phyloP scores from a whole-genome alignment of 768 basidiomycete species.

The Mycena chlorophos region DNA sequence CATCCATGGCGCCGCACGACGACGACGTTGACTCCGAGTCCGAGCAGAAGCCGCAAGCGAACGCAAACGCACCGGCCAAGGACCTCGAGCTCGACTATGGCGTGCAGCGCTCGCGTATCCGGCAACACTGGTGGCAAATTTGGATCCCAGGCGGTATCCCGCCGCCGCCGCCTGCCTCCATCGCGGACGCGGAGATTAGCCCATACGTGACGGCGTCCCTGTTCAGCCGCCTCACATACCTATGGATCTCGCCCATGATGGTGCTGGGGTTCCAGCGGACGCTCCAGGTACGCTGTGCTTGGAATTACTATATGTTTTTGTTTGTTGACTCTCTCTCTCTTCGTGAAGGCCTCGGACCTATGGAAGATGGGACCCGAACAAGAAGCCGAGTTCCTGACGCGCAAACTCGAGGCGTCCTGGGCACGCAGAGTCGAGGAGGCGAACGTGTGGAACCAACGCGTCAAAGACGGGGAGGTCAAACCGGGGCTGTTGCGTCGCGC shows the following conservation, averaged over 20 bases:
- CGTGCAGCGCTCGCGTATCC: constrained; percentile 37
- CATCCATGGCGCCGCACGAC: neutral
- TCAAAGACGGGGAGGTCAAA: constrained; percentile 44
- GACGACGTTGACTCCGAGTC: neutral
- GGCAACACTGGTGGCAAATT: constrained; percentile 53
- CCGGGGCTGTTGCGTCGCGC: constrained; percentile 41
- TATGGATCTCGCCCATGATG: constrained; percentile 66
- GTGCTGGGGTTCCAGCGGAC: constrained; percentile 71
- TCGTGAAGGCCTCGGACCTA: constrained; percentile 69
- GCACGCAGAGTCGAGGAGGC: constrained; percentile 47
- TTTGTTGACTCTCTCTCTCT: too few relatives aligned
- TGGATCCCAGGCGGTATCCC: constrained; percentile 62
- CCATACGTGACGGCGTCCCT: constrained; percentile 65
- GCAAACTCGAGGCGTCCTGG: constrained; percentile 58
- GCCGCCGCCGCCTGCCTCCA: constrained; percentile 50
- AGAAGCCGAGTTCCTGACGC: constrained; percentile 49
- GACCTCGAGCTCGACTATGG: constrained; percentile 41
- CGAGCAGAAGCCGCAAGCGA: neutral
- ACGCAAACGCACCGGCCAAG: constrained; percentile 9
- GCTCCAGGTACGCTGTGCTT: too few relatives aligned
- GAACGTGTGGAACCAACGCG: constrained; percentile 52
- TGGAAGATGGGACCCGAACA: constrained; percentile 62
- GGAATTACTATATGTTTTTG: too few relatives aligned
- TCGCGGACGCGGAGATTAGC: constrained; percentile 59
- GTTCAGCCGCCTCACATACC: constrained; percentile 62